Conservation (phyloP, 192 early-diverging fungal species). For the Funneliformis mosseae region DNA sequence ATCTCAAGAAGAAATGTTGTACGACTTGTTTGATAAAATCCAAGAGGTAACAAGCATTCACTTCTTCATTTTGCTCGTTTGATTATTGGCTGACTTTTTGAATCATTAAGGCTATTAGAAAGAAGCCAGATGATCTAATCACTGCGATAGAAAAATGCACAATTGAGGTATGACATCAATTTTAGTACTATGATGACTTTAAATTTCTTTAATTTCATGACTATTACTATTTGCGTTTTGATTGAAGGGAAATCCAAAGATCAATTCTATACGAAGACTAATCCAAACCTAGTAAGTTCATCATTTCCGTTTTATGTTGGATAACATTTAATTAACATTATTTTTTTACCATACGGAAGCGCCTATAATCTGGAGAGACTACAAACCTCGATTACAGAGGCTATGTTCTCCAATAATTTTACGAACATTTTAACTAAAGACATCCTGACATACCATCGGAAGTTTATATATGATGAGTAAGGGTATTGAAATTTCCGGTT, state of each 20-base stretch:
- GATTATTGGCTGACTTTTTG: constrained; percentile 7
- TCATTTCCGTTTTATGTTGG: constrained; percentile 1
- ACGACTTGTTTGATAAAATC: constrained; percentile 24
- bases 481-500: constrained; percentile 8
- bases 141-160: constrained; percentile 29
- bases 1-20: constrained; percentile 23
- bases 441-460: constrained; percentile 22
- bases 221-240: neutral
- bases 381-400: constrained; percentile 5
- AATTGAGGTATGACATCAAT: constrained; percentile 21
- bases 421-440: constrained; percentile 23
- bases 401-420: constrained; percentile 22
- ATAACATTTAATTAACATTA: constrained; percentile 1
- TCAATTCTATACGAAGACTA: constrained; percentile 19
- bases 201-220: neutral
- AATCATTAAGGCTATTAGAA: constrained; percentile 14
- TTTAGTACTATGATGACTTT: constrained; percentile 4
- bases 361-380: constrained; percentile 22
- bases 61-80: constrained; percentile 11
- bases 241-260: constrained; percentile 20
- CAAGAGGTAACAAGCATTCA: constrained; percentile 16
- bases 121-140: constrained; percentile 15
- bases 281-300: constrained; percentile 24
- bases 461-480: constrained; percentile 28
- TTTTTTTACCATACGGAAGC: constrained; percentile 10